A percentile compares a stretch with the other conserved stretches of the same genome.
Conservation (phyloP, 2,329 filamentous ascomycete genomes). For the Knufia petricola region DNA sequence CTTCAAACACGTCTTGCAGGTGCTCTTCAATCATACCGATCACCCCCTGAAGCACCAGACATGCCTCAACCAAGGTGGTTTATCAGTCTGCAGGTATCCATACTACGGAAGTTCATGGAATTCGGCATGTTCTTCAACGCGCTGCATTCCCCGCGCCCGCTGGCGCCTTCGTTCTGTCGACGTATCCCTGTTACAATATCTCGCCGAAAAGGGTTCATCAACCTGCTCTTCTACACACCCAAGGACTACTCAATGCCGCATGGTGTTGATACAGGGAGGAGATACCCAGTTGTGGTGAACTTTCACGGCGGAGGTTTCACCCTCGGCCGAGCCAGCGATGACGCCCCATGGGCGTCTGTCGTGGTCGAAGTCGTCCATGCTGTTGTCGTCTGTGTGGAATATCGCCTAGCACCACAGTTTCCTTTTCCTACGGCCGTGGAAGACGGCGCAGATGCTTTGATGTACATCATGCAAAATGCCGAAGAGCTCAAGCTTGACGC, state of each 20-base stretch:
- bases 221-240: constrained; percentile 8
- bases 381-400: constrained; percentile 22
- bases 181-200: constrained; percentile 7
- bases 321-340: constrained; percentile 7
- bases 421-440: constrained; percentile 22
- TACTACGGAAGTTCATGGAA: constrained; percentile 4
- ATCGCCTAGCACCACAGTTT: constrained; percentile 24
- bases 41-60: constrained; percentile 1
- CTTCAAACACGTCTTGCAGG: constrained; percentile 7
- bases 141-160: constrained; percentile 5
- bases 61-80: constrained; percentile 6
- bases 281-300: constrained; percentile 8
- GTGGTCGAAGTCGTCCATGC: constrained; percentile 5
- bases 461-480: constrained; percentile 6
- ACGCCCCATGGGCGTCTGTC: constrained; percentile 1
- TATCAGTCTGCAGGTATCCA: constrained; percentile 6
- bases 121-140: constrained; percentile 7
- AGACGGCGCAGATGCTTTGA: constrained; percentile 23
- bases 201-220: constrained; percentile 5
- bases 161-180: constrained; percentile 5
- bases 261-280: constrained; percentile 6
- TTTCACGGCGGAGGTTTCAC: constrained; percentile 6
- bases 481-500: constrained; percentile 5
- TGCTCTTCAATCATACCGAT: constrained; percentile 1
- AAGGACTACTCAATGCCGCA: constrained; percentile 7